phyloP scores from a whole-genome alignment of 2,329 filamentous ascomycete genomes.

The Teratosphaeria pseudoeucalypti region DNA sequence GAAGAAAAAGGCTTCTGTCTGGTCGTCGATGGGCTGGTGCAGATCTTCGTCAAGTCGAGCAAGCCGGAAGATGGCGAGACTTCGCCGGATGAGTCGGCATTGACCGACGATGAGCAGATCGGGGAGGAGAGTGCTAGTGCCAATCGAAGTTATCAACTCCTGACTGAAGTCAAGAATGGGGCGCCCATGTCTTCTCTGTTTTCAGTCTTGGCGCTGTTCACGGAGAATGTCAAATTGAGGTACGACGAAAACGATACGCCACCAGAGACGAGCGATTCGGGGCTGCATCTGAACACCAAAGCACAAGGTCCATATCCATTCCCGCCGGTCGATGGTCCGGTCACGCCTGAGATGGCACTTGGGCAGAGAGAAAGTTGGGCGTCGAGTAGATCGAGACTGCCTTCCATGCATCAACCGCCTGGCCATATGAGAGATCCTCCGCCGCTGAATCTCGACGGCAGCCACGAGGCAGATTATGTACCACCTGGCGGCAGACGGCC shows the following conservation, averaged over 20 bases:
- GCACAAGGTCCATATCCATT: constrained; percentile 9
- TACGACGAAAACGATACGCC: constrained; percentile 49
- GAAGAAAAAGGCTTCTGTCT: constrained; percentile 98
- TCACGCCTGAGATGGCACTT: constrained; percentile 7
- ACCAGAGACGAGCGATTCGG: constrained; percentile 10
- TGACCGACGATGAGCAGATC: constrained; percentile 38
- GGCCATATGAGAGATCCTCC: constrained; percentile 20
- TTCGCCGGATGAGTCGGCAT: constrained; percentile 31
- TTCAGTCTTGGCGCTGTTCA: constrained; percentile 93
- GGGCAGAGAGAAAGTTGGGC: neutral
- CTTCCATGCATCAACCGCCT: constrained; percentile 16
- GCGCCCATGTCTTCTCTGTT: constrained; percentile 98
- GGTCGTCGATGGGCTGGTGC: constrained; percentile 89
- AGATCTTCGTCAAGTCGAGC: constrained; percentile 95
- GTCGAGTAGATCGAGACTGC: constrained; percentile 11
- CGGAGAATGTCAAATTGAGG: constrained; percentile 78
- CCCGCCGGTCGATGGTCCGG: constrained; percentile 12
- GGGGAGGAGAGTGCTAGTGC: constrained; percentile 54
- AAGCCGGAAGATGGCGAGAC: constrained; percentile 33
- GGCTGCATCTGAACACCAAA: constrained; percentile 14
- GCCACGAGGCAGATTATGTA: constrained; percentile 14
- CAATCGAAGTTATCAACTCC: constrained; percentile 80
- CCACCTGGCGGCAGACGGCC: constrained; percentile 14
- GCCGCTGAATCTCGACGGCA: constrained; percentile 17
- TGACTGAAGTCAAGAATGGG: constrained; percentile 96